Percentiles rank a stretch among this genome's conserved stretches.
phyloP scores from a whole-genome alignment of 2,329 filamentous ascomycete species.

The Amauroascus niger region DNA sequence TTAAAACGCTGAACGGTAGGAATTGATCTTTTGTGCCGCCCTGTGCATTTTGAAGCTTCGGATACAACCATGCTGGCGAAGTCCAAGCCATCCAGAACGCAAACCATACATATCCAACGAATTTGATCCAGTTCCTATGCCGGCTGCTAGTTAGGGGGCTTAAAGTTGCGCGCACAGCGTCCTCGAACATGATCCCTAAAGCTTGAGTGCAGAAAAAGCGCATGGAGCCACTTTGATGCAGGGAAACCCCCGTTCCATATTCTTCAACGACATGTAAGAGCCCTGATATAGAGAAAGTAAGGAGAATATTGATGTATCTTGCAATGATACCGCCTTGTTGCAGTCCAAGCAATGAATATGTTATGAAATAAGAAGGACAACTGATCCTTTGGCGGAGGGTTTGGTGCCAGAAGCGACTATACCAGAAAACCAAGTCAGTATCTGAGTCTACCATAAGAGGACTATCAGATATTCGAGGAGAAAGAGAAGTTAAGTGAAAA shows the following conservation, averaged over 20 bases:
- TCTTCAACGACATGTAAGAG: neutral
- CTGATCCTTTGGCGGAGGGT: neutral
- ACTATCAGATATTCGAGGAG: neutral
- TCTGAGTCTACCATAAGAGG: neutral
- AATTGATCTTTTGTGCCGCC: neutral
- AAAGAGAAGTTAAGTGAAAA: neutral
- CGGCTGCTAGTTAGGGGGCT: neutral
- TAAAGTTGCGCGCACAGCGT: neutral
- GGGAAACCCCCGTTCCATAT: neutral
- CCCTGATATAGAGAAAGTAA: neutral
- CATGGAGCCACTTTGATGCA: neutral
- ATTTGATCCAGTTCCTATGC: neutral
- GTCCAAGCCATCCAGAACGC: neutral
- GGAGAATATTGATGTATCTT: neutral
- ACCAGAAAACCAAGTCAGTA: neutral
- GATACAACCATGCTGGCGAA: neutral
- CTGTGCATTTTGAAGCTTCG: neutral
- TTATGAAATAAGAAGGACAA: neutral
- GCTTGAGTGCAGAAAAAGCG: conserved; percentile 1
- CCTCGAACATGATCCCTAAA: neutral
- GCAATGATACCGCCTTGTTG: neutral
- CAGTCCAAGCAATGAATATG: neutral
- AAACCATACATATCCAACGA: neutral
- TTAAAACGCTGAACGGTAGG: neutral
- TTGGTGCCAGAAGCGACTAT: conserved; percentile 1